Evolutionary conservation across 306 rosid genomes (phyloP), one percentile per base, ranked within the genome.

Genomic region (Citrullus amarus): DNA sequence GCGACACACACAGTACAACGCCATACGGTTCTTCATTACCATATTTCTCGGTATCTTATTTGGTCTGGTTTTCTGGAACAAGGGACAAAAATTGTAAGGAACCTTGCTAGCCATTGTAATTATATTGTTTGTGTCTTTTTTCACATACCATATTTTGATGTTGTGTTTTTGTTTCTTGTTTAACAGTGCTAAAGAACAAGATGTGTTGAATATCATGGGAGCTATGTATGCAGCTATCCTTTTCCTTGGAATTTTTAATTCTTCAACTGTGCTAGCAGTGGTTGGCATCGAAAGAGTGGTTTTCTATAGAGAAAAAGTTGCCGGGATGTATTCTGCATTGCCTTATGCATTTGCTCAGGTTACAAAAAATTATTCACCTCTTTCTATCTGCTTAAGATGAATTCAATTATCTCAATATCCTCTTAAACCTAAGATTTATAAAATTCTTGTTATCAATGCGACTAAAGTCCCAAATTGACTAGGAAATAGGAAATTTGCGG

Each of bases 271-370:
- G 67, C 89, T 81, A 77, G 11, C 89, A 6, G 61, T 86, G 34
- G 86, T 82, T 3, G 80, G 83, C 7, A 80, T 82, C 16, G 89
- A 84, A 60, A 77, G 89, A 79, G 77, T 86, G 12, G 84, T 84
- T 77, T 86, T 86, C 75, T 86, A 86, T 67, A 84, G 89, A 0
- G 89, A 86, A 67, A 80, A 81, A 78, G 84, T 87, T 2, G 89
- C 89, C 0, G 87, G 89, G n/a, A 86, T 86, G 89, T 86, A 84
- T 30, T 86, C 89, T 12, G 68, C 80, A 32, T 39, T 86, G 25
- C 86, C 87, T 13, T 86, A 81, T 30, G 89, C 89, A 30, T 86
- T 84, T 81, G 17, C 87, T 68, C 89, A 86, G 87, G 89, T 86
- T 13, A 75, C 32, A 54, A 74, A 74, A 8, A 18, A 32, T 32